Evolutionary conservation across 2,329 filamentous ascomycete species (phyloP).

Genomic region (Penicillium expansum): DNA sequence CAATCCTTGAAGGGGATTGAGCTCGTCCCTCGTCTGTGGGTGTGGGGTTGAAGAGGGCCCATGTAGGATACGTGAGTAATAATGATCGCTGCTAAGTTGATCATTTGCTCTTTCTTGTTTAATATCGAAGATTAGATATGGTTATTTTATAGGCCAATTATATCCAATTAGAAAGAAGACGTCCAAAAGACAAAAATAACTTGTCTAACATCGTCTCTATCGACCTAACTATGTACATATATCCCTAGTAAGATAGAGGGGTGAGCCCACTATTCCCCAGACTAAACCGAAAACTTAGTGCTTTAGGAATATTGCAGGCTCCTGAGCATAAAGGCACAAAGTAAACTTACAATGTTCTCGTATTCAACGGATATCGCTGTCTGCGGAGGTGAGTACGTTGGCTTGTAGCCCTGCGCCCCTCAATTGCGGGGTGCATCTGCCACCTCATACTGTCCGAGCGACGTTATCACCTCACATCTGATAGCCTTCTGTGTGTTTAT

Average conservation of each 20-base stretch:
- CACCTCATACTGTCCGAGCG: constrained; percentile 12
- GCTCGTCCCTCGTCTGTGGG: neutral
- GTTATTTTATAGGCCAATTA: neutral
- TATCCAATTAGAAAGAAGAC: no score
- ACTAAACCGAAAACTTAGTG: neutral
- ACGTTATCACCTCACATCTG: constrained; percentile 4
- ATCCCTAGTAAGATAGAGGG: no score
- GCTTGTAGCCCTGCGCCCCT: neutral
- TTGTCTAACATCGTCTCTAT: neutral
- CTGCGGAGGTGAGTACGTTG: neutral
- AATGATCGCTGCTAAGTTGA: neutral
- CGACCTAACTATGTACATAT: neutral
- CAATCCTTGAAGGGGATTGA: neutral
- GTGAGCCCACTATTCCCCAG: neutral
- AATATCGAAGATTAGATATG: neutral
- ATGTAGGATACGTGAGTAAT: neutral
- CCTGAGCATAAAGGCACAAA: neutral
- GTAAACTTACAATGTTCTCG: neutral
- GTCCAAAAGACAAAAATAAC: neutral
- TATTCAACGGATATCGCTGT: neutral
- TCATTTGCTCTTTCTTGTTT: constrained; percentile 2
- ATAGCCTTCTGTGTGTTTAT: neutral
- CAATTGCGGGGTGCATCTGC: constrained; percentile 25
- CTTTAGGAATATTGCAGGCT: neutral
- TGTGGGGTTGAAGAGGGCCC: neutral